These are phyloP conservation scores for Cucurbita moschata DNA, from an alignment of 306 rosid species.

Conservation along the genomic window DNA sequence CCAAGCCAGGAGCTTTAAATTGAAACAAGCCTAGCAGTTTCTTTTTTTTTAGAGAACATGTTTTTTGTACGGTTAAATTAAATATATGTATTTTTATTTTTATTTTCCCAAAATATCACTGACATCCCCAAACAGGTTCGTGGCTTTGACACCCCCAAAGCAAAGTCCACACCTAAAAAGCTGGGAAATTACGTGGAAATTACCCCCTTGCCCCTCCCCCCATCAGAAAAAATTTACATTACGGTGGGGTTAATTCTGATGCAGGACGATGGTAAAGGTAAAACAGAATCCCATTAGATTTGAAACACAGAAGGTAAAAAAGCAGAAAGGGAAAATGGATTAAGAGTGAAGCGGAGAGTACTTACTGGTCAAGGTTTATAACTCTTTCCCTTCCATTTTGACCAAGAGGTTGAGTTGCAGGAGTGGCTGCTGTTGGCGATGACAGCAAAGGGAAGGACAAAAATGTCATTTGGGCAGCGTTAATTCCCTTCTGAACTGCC, in stretches of 20 bases:
- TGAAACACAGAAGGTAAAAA: background rate
- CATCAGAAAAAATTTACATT: too few relatives aligned
- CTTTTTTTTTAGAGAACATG: background rate
- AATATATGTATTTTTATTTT: background rate
- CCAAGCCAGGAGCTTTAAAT: background rate
- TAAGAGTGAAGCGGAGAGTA: background rate
- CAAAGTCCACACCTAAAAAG: slow-evolving; percentile 8
- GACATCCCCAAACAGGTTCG: slow-evolving; percentile 1
- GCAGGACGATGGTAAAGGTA: background rate
- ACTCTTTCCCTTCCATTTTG: slow-evolving; percentile 21
- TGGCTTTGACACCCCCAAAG: background rate
- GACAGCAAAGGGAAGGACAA: slow-evolving; percentile 18
- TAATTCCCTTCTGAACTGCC: slow-evolving; percentile 8
- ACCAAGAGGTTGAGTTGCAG: slow-evolving; percentile 6
- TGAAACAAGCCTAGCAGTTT: background rate
- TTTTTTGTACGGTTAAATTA: background rate
- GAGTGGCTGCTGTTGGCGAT: background rate
- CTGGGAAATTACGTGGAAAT: background rate
- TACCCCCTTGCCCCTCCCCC: background rate
- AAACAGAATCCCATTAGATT: background rate
- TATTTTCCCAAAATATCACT: background rate
- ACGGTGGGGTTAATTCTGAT: too few relatives aligned
- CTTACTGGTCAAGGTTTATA: slow-evolving; percentile 73
- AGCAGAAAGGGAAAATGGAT: background rate
- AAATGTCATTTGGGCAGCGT: slow-evolving; percentile 14